Evolutionary conservation across 1,284 basidiomycete species (phyloP).

Genomic region (Cystobasidium slooffiae): DNA sequence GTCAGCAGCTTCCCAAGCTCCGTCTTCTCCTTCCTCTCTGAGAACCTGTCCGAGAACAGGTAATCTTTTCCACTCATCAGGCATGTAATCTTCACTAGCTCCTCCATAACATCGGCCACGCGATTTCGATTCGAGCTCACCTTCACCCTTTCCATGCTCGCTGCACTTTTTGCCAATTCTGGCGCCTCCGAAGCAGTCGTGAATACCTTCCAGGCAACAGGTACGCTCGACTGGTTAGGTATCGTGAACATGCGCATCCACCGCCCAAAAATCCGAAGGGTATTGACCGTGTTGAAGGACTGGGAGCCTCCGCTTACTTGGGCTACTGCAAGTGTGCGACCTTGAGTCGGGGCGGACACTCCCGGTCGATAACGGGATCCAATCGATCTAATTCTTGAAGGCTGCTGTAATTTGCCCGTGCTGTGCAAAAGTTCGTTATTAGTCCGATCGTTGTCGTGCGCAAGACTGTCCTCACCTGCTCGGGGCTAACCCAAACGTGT

Average conservation of each 20-base stretch:
- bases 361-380: slow-evolving; percentile 57
- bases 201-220: slow-evolving; percentile 57
- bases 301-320: slow-evolving; percentile 58
- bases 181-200: slow-evolving; percentile 42
- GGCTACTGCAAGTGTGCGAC: slow-evolving; percentile 54
- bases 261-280: slow-evolving; percentile 56
- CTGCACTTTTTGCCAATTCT: not conserved
- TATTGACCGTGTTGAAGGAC: slow-evolving; percentile 58
- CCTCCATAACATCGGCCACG: slow-evolving; percentile 59
- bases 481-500: slow-evolving; percentile 57
- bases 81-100: slow-evolving; percentile 55
- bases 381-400: slow-evolving; percentile 58
- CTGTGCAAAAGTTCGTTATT: too few species aligned
- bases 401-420: slow-evolving; percentile 57
- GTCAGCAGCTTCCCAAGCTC: slow-evolving; percentile 55
- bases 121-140: slow-evolving; percentile 58
- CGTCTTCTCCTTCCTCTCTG: slow-evolving; percentile 56
- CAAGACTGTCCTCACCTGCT: slow-evolving; percentile 57
- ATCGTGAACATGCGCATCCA: slow-evolving; percentile 57
- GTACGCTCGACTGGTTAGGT: slow-evolving; percentile 56
- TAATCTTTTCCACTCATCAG: slow-evolving; percentile 53
- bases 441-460: too few species aligned
- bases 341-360: slow-evolving; percentile 58
- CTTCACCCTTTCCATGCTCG: slow-evolving; percentile 51
- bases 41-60: slow-evolving; percentile 55